Percentiles rank a stretch among this genome's conserved stretches.
phyloP scores from a whole-genome alignment of 2,329 filamentous ascomycete genomes.

The Colletotrichum tamarilloi region DNA sequence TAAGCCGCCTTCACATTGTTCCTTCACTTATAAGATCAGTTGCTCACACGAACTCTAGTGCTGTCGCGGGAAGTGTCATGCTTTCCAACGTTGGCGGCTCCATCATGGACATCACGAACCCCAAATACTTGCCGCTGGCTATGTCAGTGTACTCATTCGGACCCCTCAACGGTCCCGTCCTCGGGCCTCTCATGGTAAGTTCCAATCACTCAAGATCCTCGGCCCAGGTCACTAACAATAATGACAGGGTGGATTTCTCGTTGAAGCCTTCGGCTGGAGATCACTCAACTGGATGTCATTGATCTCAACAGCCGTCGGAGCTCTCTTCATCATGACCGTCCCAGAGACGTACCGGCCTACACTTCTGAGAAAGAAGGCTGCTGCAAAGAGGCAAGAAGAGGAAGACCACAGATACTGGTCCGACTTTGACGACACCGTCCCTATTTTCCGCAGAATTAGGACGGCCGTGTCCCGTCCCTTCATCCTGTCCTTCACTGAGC shows the following conservation, averaged over 20 bases:
- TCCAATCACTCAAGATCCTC: background rate
- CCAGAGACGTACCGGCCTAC: constrained; percentile 68
- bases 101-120: constrained; percentile 69
- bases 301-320: constrained; percentile 64
- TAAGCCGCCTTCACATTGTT: background rate
- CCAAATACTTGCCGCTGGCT: constrained; percentile 71
- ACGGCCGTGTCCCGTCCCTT: constrained; percentile 70
- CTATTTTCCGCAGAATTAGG: constrained; percentile 64
- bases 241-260: constrained; percentile 64
- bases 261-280: constrained; percentile 68
- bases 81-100: constrained; percentile 72
- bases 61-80: constrained; percentile 71
- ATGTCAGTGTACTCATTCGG: constrained; percentile 73
- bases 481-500: constrained; percentile 70
- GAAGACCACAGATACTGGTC: constrained; percentile 64
- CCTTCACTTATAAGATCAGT: too few species aligned
- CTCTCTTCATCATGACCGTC: constrained; percentile 59
- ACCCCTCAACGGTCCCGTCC: constrained; percentile 68
- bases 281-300: constrained; percentile 71
- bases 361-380: constrained; percentile 61
- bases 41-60: constrained; percentile 50
- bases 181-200: constrained; percentile 41
- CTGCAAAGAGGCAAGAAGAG: constrained; percentile 58
- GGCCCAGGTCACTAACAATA: background rate
- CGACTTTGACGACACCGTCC: constrained; percentile 68